Evolutionary conservation across 768 basidiomycete genomes (phyloP).

Genomic region (Austroboletus eburneus): DNA sequence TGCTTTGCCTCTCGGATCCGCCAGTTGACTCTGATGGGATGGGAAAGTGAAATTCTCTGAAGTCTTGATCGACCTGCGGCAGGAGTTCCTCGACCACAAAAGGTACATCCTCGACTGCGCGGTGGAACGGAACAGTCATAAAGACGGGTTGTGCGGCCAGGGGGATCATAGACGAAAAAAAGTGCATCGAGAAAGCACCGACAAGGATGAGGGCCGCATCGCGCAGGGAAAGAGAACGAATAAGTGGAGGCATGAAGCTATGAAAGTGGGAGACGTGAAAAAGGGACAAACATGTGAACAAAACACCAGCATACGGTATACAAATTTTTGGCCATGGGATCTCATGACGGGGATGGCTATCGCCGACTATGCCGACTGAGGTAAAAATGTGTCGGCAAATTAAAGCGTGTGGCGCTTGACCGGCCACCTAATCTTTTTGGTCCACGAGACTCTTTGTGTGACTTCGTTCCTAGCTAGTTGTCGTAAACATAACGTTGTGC

Average conservation of each 20-base stretch:
- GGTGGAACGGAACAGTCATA: conserved; percentile 24
- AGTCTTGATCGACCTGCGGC: conserved; percentile 4
- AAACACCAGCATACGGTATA: background rate
- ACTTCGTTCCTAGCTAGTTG: too few species aligned
- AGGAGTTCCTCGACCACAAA: background rate
- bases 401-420: background rate
- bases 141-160: conserved; percentile 31
- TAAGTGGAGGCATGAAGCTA: conserved; percentile 32
- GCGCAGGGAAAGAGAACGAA: conserved; percentile 45
- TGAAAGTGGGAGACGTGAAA: background rate
- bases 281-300: background rate
- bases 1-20: background rate
- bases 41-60: conserved; percentile 1
- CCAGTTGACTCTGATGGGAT: background rate
- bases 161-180: conserved; percentile 41
- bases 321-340: background rate
- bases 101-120: conserved; percentile 1
- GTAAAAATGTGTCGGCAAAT: background rate
- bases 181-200: conserved; percentile 53
- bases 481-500: too few species aligned
- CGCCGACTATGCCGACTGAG: background rate
- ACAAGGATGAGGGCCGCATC: conserved; percentile 58
- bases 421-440: too few species aligned
- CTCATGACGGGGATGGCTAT: background rate
- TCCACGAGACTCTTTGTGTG: too few species aligned